Base-by-base conservation (phyloP, 768 basidiomycete species). In the Amylocystis lapponica region DNA sequence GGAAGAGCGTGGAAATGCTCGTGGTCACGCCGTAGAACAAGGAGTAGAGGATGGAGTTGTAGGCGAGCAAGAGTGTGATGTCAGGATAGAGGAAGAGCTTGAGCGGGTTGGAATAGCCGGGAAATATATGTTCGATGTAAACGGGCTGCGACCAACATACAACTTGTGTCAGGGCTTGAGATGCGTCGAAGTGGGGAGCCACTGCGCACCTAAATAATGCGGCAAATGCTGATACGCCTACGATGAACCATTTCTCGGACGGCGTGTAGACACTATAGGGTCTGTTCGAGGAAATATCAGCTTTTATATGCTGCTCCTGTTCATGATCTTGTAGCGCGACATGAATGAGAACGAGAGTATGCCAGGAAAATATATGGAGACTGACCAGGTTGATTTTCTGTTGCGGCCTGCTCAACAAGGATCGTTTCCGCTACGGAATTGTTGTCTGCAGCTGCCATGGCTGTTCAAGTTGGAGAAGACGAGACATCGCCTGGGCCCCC, bases 21-120 rank as follows among this genome's bases (percentile, higher is more conserved):
- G 85, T 74, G 1, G 69, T 72, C 23, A 83, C 73, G 27, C 70
- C 73, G 50, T 83, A 83, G 53, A 77, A 79, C 1, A 80, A 71
- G 8, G 77, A 64, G 51, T 73, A 78, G 10, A 71, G 48, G 9
- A 77, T 57, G 4, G 72, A 79, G 51, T 70, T 81, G 71, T 58
- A 81, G 57, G 63, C 61, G 55, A 64, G 75, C 62, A 79, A 52
- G 14, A 79, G 48, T n/a, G 75, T 42, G 36, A 86, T 70, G 52
- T 84, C 83, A 3, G 69, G 64, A 47, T 79, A 68, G 5, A 65
- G 53, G 50, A 85, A 72, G 11, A 85, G 62, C 6, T 60, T 63
- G 16, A 86, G 63, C 0, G 81, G 81, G 49, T 85, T 83, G 88
- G 89, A 30, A 93, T 82, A 11, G 81, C 86, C 5, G 87, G 86